Evolutionary conservation across 2,329 filamentous ascomycete genomes (phyloP).

Genomic region (Hypomyces perniciosus): DNA sequence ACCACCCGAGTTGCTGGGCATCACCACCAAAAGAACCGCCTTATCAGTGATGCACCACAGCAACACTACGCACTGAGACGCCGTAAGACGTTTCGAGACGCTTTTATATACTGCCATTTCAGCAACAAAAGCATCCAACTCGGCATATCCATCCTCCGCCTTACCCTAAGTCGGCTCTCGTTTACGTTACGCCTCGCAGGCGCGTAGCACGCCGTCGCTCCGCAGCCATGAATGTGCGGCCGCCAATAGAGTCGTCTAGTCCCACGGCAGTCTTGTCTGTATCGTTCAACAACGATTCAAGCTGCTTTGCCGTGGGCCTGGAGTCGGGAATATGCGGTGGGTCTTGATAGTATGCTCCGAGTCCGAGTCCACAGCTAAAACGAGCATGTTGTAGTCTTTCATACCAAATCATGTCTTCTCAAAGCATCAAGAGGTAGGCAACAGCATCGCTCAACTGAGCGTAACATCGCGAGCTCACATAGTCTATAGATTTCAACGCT

Average conservation of each 20-base stretch:
- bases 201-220: conserved; percentile 16
- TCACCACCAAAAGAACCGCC: background rate
- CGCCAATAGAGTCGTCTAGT: conserved; percentile 71
- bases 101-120: no score
- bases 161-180: no score
- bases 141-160: background rate
- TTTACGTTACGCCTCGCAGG: no score
- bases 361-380: background rate
- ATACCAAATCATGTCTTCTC: conserved; percentile 64
- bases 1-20: conserved; percentile 8
- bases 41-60: no score
- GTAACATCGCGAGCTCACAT: background rate
- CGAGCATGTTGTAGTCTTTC: conserved; percentile 52
- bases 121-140: no score
- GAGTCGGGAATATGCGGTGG: conserved; percentile 80
- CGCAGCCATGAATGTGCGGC: conserved; percentile 77
- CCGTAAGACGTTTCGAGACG: no score
- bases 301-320: conserved; percentile 80
- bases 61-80: no score
- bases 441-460: background rate
- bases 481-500: conserved; percentile 62
- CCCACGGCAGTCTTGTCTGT: conserved; percentile 73
- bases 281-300: conserved; percentile 79
- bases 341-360: background rate
- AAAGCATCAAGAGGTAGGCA: conserved; percentile 46